phyloP scores from a whole-genome alignment of 306 rosid species.

The Boehmeria nivea region DNA sequence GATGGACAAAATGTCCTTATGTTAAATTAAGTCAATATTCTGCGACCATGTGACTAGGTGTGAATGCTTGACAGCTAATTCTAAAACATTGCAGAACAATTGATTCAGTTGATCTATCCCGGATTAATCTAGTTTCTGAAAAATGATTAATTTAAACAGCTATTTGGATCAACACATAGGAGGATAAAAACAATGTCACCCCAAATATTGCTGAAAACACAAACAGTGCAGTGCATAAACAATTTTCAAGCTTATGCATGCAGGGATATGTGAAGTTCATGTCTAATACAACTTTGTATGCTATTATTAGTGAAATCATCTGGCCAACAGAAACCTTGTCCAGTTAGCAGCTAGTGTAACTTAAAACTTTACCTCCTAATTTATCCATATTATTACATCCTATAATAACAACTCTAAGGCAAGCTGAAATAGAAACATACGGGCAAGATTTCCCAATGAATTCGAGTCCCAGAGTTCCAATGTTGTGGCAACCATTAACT shows the following conservation, averaged over 20 bases:
- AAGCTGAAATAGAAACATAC: conserved; percentile 46
- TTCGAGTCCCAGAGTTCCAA: conserved; percentile 75
- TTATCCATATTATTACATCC: conserved; percentile 12
- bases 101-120: conserved; percentile 1
- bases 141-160: not conserved
- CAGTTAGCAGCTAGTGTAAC: not conserved
- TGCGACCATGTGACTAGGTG: too few relatives aligned
- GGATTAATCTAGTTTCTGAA: not conserved
- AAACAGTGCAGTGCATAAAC: not conserved
- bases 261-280: too few relatives aligned
- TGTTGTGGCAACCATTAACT: conserved; percentile 94
- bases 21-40: too few relatives aligned
- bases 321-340: not conserved
- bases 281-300: too few relatives aligned
- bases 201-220: conserved; percentile 4
- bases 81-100: not conserved
- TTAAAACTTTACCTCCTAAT: conserved; percentile 10
- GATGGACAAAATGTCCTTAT: too few relatives aligned
- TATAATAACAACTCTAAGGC: conserved; percentile 14
- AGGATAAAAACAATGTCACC: not conserved
- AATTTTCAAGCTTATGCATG: not conserved
- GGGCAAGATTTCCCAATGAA: conserved; percentile 80
- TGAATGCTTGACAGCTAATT: not conserved
- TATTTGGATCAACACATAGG: not conserved
- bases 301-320: not conserved